These are phyloP conservation scores for Verticillium zaregamsianum DNA, from an alignment of 2,329 filamentous ascomycete species.

Conservation along the genomic window DNA sequence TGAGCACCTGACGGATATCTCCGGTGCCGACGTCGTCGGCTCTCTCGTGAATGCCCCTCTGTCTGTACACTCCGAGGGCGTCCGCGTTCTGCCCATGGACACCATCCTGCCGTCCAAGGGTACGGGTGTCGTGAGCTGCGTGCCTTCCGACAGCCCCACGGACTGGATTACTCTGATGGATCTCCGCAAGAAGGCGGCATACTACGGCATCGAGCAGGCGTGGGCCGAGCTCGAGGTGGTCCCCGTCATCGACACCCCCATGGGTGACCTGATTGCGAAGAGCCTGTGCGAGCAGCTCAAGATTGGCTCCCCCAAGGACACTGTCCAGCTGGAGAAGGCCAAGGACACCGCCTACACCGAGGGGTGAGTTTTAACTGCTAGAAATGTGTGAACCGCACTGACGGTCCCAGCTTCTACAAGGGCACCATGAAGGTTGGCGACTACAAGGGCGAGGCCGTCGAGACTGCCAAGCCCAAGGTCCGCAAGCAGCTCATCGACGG, in stretches of 20 bases:
- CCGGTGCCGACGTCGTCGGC: constrained; percentile 77
- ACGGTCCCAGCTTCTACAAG: constrained; percentile 66
- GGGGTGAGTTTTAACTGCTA: constrained; percentile 37
- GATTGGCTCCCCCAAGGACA: constrained; percentile 94
- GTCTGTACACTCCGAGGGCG: constrained; percentile 75
- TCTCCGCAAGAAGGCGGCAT: constrained; percentile 90
- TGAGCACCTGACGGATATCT: constrained; percentile 57
- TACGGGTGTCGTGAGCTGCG: constrained; percentile 92
- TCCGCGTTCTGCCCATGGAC: constrained; percentile 93
- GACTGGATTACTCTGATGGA: constrained; percentile 89
- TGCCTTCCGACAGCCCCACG: constrained; percentile 93
- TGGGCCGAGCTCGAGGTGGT: constrained; percentile 90
- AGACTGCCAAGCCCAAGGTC: constrained; percentile 82
- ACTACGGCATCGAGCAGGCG: constrained; percentile 93
- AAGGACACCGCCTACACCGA: constrained; percentile 98
- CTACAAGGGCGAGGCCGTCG: constrained; percentile 81
- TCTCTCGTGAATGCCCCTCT: constrained; percentile 88
- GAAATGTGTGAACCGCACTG: neutral
- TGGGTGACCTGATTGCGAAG: constrained; percentile 79
- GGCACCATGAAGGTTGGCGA: constrained; percentile 85
- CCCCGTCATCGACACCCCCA: constrained; percentile 87
- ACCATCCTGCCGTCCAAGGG: constrained; percentile 89
- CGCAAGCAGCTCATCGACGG: constrained; percentile 71
- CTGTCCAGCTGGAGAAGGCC: constrained; percentile 79
- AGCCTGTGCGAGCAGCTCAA: constrained; percentile 87